Percentiles rank a stretch among this genome's conserved stretches.
Evolutionary conservation across 495 filamentous ascomycete genomes (phyloP).

Genomic region (Penicillium goetzii): DNA sequence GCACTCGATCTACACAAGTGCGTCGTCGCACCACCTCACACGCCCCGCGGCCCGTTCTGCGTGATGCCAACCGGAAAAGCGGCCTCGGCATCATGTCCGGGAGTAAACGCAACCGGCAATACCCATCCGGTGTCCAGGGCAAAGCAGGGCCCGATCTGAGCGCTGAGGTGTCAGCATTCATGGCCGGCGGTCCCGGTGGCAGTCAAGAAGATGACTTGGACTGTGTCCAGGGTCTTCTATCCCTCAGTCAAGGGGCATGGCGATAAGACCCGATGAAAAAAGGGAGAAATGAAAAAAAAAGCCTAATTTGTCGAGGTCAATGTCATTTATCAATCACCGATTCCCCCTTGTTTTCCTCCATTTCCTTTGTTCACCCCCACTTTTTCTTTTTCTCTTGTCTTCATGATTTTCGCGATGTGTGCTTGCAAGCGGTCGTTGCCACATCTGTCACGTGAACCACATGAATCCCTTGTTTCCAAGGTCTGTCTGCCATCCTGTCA

Average conservation of each 20-base stretch:
- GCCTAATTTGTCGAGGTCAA: constrained; percentile 2
- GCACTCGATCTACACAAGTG: constrained; percentile 46
- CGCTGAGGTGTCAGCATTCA: constrained; percentile 69
- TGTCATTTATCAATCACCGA: constrained; percentile 11
- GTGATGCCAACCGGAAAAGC: constrained; percentile 45
- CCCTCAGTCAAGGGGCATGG: constrained; percentile 71
- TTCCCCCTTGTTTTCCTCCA: constrained; percentile 31
- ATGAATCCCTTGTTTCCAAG: constrained; percentile 32
- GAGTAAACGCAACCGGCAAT: constrained; percentile 43
- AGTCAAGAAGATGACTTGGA: constrained; percentile 73
- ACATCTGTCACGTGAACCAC: constrained; percentile 37
- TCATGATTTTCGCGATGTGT: constrained; percentile 37
- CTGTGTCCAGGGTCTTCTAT: constrained; percentile 76
- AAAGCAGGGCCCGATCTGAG: constrained; percentile 42
- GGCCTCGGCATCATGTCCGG: constrained; percentile 33
- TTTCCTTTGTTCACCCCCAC: constrained; percentile 18
- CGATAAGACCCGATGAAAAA: constrained; percentile 32
- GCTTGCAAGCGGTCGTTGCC: constrained; percentile 43
- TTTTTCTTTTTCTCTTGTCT: constrained; percentile 25
- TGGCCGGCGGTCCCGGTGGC: constrained; percentile 61
- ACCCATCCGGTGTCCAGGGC: constrained; percentile 35
- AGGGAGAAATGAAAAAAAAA: background rate
- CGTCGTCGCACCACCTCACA: constrained; percentile 44
- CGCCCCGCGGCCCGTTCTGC: constrained; percentile 48
- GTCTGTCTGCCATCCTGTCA: constrained; percentile 17